These are phyloP conservation scores for Myotisia sp. DNA, from an alignment of 2,329 filamentous ascomycete genomes.

Conservation along the genomic window DNA sequence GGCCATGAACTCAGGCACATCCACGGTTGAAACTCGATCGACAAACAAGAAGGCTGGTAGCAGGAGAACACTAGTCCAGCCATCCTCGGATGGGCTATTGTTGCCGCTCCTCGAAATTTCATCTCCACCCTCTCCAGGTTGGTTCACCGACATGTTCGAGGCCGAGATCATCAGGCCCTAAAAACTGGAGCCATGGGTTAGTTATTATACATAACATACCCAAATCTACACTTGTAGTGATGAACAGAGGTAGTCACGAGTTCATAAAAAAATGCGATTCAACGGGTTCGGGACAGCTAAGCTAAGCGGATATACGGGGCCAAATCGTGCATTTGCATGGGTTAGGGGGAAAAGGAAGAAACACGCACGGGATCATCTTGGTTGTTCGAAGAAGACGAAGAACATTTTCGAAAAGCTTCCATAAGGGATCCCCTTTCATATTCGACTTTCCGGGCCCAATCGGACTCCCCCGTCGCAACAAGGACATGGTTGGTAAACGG, in stretches of 20 bases:
- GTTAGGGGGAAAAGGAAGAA: too few species aligned
- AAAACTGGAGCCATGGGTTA: not conserved
- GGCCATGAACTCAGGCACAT: conserved; percentile 56
- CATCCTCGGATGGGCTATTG: conserved; percentile 20
- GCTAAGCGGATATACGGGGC: too few species aligned
- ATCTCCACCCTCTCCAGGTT: conserved; percentile 44
- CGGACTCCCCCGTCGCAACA: conserved; percentile 82
- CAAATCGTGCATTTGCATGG: too few species aligned
- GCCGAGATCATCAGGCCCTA: conserved; percentile 81
- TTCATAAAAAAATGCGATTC: too few species aligned
- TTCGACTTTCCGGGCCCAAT: conserved; percentile 80
- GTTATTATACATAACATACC: not conserved
- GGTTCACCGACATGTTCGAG: conserved; percentile 75
- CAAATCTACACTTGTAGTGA: too few species aligned
- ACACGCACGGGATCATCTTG: too few species aligned
- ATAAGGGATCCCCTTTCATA: conserved; percentile 78
- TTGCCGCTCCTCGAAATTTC: conserved; percentile 38
- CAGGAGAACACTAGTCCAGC: conserved; percentile 65
- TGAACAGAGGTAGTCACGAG: too few species aligned
- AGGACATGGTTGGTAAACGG: conserved; percentile 80
- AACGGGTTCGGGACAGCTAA: too few species aligned
- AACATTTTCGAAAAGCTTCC: conserved; percentile 50
- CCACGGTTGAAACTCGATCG: conserved; percentile 64
- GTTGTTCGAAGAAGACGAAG: too few species aligned
- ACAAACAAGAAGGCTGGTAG: conserved; percentile 76